Base-by-base conservation (phyloP, 23 red algal genomes). In the Agarophyton chilense region DNA sequence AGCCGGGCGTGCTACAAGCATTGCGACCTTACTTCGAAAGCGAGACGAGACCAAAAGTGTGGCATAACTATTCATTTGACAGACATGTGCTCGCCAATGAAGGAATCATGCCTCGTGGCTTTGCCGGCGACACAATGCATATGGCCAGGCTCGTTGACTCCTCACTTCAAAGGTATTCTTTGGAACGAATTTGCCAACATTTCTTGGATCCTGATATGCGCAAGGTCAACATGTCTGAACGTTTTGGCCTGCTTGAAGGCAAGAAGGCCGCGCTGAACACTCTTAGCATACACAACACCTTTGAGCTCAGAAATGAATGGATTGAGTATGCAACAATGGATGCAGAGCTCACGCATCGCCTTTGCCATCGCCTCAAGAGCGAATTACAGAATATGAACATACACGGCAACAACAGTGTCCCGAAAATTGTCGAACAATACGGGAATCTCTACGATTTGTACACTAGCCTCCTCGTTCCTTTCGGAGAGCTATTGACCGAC, bases 31-130 rank as follows among this genome's bases (percentile, higher is more conserved):
- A 98, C 56, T 94, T 98, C 36, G 91, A 94, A 31, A 77, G 62
- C 76, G 60, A 56, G 42, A 39, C 24, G 21, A 68, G n/a, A 36
- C 53, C 73, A 16, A 98, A 98, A 65, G 95, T 98, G 36, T 98
- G 95, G 95, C 95, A 98, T 45, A 98, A 98, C 40, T 98, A 98
- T 73, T 74, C 86, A 10, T 98, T 94, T 71, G 95, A 98, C 61
- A 78, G 88, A 39, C 86, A 89, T 33, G 77, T 98, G 6, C 63
- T 98, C 21, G 81, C 18, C 0, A 98, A 98, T 47, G 79, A 94
- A 31, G 95, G 95, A 40, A 98, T 98, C 51, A 73, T 44, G 13
- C 36, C 54, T 36, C 55, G 57, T 9, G 95, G 95, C 12, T 94
- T 98, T 85, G 95, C 53, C 18, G 95, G 82, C 39, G 95, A 98